A percentile compares a stretch with the other conserved stretches of the same genome.
Evolutionary conservation across 805 yeast species (phyloP).

Genomic region (Vanderwaltozyma yarrowii): DNA sequence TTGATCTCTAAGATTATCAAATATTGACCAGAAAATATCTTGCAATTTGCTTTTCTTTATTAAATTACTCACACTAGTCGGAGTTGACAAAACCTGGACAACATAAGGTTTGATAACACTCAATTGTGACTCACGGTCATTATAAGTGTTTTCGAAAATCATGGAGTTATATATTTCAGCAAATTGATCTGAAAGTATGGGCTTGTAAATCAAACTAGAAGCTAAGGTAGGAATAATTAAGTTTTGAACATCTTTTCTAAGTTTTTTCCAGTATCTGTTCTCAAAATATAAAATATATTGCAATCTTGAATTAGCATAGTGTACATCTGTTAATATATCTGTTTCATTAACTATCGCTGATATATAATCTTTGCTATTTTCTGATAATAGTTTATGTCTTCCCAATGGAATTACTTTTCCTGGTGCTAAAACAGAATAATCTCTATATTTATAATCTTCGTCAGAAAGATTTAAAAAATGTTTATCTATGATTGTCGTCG

Average conservation of each 20-base stretch:
- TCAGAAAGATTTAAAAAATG: constrained; percentile 14
- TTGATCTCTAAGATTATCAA: constrained; percentile 34
- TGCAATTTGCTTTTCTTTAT: constrained; percentile 30
- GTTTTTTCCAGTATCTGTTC: constrained; percentile 42
- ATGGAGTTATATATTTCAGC: constrained; percentile 44
- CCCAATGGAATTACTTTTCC: constrained; percentile 28
- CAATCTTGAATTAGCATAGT: constrained; percentile 36
- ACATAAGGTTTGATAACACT: constrained; percentile 65
- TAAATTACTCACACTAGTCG: constrained; percentile 45
- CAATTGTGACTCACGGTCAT: constrained; percentile 83
- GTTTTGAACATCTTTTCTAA: constrained; percentile 39
- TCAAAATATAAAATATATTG: constrained; percentile 52
- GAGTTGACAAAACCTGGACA: constrained; percentile 83
- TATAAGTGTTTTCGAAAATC: constrained; percentile 37
- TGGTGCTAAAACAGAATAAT: constrained; percentile 28
- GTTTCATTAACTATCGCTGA: neutral
- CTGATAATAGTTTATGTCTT: constrained; percentile 19
- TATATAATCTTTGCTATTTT: neutral
- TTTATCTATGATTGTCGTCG: constrained; percentile 17
- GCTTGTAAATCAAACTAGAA: constrained; percentile 38
- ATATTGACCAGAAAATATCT: constrained; percentile 38
- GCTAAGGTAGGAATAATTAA: constrained; percentile 47
- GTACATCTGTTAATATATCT: neutral
- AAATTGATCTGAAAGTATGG: constrained; percentile 41
- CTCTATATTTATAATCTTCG: constrained; percentile 15